These are phyloP conservation scores for Cadophora sp. DNA, from an alignment of 2,329 filamentous ascomycete genomes.

Conservation along the genomic window DNA sequence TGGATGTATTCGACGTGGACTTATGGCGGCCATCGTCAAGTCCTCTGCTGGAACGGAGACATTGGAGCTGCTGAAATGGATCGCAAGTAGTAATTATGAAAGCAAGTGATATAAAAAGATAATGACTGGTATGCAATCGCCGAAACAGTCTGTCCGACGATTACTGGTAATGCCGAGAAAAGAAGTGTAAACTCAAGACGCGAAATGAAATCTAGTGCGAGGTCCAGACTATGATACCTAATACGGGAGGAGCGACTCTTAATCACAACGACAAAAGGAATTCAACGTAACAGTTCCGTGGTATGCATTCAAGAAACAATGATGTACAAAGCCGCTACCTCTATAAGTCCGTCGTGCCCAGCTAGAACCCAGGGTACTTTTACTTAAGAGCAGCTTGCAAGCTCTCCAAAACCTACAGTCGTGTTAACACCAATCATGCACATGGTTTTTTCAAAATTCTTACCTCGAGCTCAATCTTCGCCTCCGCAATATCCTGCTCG, in stretches of 20 bases:
- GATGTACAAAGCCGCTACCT: constrained; percentile 44
- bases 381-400: constrained; percentile 84
- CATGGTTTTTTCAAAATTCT: constrained; percentile 37
- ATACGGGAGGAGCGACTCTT: constrained; percentile 26
- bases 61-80: constrained; percentile 3
- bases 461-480: constrained; percentile 99
- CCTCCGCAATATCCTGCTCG: constrained; percentile 97
- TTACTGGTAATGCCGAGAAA: neutral
- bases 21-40: constrained; percentile 14
- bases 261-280: neutral
- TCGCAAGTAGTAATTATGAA: constrained; percentile 16
- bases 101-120: constrained; percentile 24
- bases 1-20: constrained; percentile 6
- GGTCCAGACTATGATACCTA: neutral
- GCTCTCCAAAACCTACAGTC: constrained; percentile 76
- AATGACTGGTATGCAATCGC: constrained; percentile 20
- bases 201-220: neutral
- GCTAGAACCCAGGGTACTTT: constrained; percentile 35
- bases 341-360: constrained; percentile 38
- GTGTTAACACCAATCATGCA: constrained; percentile 46
- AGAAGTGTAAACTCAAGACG: neutral
- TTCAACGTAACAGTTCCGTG: constrained; percentile 26
- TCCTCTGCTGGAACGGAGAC: constrained; percentile 2
- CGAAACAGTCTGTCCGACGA: constrained; percentile 21
- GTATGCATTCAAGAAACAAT: constrained; percentile 41